Base-by-base conservation (phyloP, 805 yeast species). In the Cyberlindnera suaveolens region DNA sequence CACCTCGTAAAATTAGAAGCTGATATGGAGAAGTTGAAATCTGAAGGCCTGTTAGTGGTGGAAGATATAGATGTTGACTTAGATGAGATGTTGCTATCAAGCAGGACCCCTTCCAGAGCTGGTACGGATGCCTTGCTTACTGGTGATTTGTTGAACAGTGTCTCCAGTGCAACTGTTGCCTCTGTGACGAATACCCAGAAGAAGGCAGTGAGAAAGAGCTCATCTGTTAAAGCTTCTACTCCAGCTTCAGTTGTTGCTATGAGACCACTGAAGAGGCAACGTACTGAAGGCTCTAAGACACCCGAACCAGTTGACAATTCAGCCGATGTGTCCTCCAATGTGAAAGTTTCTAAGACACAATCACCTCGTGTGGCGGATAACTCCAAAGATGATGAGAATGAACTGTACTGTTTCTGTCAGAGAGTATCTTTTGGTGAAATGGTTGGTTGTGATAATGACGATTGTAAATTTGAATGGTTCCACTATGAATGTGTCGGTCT, bases 401-500 rank as follows among this genome's bases (percentile, higher is more conserved):
- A 78, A 39, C 53, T 78, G 41, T 91, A 91, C 62, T 91, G 99
- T 63, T 85, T 85, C 66, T 91, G 99, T 60, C 95, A 88, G 58
- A 88, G 90, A 52, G 95, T 85, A 0, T 89, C 97, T 0, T 87
- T 83, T 64, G 99, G 99, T 19, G 87, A 82, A 55, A 91, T 91
- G 99, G 87, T 91, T 51, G 97, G 93, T 0, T 91, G 99, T 65
- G 99, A 91, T 60, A 85, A 88, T 49, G 84, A 83, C 19, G 80
- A 83, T 53, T 93, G 99, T 68, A 78, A 80, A 58, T 80, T 72
- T 51, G 96, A 88, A 61, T 91, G 98, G 98, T 91, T 91, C 66
- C 99, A 93, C 64, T 91, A 90, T 72, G 83, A 81, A 43, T 93
- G 99, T 69, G 96, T 91, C 34, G 96, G 96, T 1, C 68, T 91